Evolutionary conservation across 2,329 filamentous ascomycete species (phyloP).

Genomic region (Curvularia spicifera): DNA sequence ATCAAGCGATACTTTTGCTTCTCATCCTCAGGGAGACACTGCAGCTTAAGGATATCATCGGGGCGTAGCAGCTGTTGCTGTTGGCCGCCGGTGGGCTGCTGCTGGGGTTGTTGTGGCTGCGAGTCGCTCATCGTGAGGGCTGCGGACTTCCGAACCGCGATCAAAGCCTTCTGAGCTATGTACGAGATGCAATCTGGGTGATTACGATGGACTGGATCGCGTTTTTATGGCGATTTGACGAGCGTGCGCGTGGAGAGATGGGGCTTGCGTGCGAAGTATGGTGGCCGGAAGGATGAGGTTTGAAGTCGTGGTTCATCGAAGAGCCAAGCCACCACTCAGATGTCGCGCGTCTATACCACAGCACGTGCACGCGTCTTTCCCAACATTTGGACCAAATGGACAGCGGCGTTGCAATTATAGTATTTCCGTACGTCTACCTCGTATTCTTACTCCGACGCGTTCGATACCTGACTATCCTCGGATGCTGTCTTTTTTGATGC

Average conservation of each 20-base stretch:
- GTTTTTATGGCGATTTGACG: conserved; percentile 3
- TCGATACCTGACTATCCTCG: not conserved
- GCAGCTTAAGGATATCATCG: conserved; percentile 46
- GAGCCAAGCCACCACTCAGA: conserved; percentile 11
- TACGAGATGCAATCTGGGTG: not conserved
- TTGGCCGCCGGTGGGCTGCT: conserved; percentile 33
- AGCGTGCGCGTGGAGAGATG: not conserved
- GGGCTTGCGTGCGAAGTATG: not conserved
- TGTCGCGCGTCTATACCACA: conserved; percentile 16
- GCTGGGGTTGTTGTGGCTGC: conserved; percentile 31
- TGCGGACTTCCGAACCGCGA: conserved; percentile 22
- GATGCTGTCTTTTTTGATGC: conserved; percentile 9
- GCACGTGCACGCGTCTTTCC: conserved; percentile 26
- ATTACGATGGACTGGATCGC: not conserved
- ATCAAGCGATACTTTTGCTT: conserved; percentile 63
- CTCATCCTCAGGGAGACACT: conserved; percentile 57
- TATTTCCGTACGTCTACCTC: not conserved
- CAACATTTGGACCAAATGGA: not conserved
- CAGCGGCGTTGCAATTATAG: not conserved
- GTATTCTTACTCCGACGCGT: conserved; percentile 4
- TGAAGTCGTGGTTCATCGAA: conserved; percentile 10
- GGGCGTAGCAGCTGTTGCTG: conserved; percentile 40
- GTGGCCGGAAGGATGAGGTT: conserved; percentile 17
- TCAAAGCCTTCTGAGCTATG: conserved; percentile 1
- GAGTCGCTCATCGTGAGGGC: conserved; percentile 43